A percentile compares a stretch with the other conserved stretches of the same genome.
Evolutionary conservation across 768 basidiomycete genomes (phyloP).

Genomic region (Clavaria fumosa): DNA sequence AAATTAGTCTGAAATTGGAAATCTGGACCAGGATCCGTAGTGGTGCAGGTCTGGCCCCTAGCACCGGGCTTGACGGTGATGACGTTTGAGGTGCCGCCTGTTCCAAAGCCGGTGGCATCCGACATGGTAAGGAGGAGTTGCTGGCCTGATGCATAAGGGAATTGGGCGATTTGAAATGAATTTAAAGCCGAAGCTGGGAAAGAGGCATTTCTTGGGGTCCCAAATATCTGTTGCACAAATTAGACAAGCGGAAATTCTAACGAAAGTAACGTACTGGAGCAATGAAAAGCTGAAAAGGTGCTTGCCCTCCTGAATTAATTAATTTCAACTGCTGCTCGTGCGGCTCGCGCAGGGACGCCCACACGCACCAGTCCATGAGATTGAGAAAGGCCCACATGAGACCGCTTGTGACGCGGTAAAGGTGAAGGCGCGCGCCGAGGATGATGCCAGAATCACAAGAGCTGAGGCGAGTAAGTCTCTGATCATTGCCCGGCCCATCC

Average conservation of each 20-base stretch:
- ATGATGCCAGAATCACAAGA: constrained; percentile 12
- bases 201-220: constrained; percentile 34
- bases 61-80: constrained; percentile 32
- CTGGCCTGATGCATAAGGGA: constrained; percentile 26
- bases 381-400: constrained; percentile 43
- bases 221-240: constrained; percentile 29
- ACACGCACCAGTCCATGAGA: constrained; percentile 47
- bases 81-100: constrained; percentile 42
- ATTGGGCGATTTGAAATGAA: constrained; percentile 34
- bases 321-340: constrained; percentile 1
- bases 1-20: constrained; percentile 37
- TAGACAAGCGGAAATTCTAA: constrained; percentile 4
- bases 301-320: constrained; percentile 31
- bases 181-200: constrained; percentile 40
- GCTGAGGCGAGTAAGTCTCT: too few species aligned
- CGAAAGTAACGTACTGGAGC: constrained; percentile 29
- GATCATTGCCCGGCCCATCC: too few species aligned
- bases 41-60: constrained; percentile 33
- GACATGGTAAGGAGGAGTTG: constrained; percentile 50
- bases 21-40: constrained; percentile 25
- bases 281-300: constrained; percentile 37
- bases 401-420: constrained; percentile 29
- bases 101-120: constrained; percentile 51
- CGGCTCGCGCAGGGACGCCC: not conserved
- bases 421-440: constrained; percentile 27